phyloP scores from a whole-genome alignment of 345 rosid genomes.

The Arabidopsis thaliana region TAIR10.1 NC_003076.8:16380001-16380500 shows the following conservation, averaged over 20 bases:
- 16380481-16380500: not conserved
- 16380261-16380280: not conserved
- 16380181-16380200: conserved; percentile 67
- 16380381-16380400: conserved; percentile 56
- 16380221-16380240: conserved; percentile 54
- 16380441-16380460: conserved; percentile 7
- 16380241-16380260: not conserved
- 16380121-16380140: conserved; percentile 66
- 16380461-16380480: conserved; percentile 8
- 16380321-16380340: conserved; percentile 50
- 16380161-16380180: conserved; percentile 55
- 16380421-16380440: conserved; percentile 72
- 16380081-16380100: conserved; percentile 63
- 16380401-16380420: conserved; percentile 49
- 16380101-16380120: conserved; percentile 54
- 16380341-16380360: conserved; percentile 50
- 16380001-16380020: conserved; percentile 40
- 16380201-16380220: conserved; percentile 63
- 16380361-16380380: conserved; percentile 49
- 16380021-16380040: conserved; percentile 47
- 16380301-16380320: conserved; percentile 4
- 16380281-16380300: not conserved
- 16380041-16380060: conserved; percentile 57
- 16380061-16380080: conserved; percentile 56
- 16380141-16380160: conserved; percentile 45